A percentile compares a stretch with the other conserved stretches of the same genome.
Conservation (phyloP, 495 filamentous ascomycete genomes). For the Elasticomyces elasticus region DNA sequence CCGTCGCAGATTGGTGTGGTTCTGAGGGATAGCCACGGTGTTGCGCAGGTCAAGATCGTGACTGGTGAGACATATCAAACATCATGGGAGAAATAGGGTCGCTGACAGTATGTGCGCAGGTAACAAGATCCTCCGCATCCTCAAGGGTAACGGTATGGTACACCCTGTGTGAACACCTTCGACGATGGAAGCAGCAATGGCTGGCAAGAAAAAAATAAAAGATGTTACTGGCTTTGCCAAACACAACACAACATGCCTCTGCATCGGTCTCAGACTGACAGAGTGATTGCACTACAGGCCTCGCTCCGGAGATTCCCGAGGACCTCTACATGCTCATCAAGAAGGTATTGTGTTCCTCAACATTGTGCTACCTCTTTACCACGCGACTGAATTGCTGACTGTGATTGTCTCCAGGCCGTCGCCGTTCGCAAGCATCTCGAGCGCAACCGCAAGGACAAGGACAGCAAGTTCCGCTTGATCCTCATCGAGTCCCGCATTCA, state of each 20-base stretch:
- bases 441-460: slow-evolving; percentile 99
- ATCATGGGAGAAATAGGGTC: neutral
- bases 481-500: slow-evolving; percentile 99
- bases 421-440: slow-evolving; percentile 99
- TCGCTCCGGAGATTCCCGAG: slow-evolving; percentile 94
- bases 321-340: slow-evolving; percentile 99
- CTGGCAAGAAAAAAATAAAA: slow-evolving; percentile 18
- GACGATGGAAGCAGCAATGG: slow-evolving; percentile 3
- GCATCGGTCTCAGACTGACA: slow-evolving; percentile 92
- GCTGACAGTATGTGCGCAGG: slow-evolving; percentile 40
- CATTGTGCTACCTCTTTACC: slow-evolving; percentile 9
- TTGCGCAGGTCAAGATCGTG: slow-evolving; percentile 93
- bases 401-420: slow-evolving; percentile 55
- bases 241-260: slow-evolving; percentile 55
- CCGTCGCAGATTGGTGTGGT: slow-evolving; percentile 98
- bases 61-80: slow-evolving; percentile 57
- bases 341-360: slow-evolving; percentile 55
- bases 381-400: neutral
- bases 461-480: slow-evolving; percentile 99
- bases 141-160: slow-evolving; percentile 81
- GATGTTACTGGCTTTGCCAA: neutral
- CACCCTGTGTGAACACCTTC: slow-evolving; percentile 19
- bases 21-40: slow-evolving; percentile 91
- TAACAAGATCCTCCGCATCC: slow-evolving; percentile 98
- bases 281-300: slow-evolving; percentile 78